These are phyloP conservation scores for Eucalyptus cloeziana DNA, from an alignment of 345 rosid genomes.

Conservation along the genomic window DNA sequence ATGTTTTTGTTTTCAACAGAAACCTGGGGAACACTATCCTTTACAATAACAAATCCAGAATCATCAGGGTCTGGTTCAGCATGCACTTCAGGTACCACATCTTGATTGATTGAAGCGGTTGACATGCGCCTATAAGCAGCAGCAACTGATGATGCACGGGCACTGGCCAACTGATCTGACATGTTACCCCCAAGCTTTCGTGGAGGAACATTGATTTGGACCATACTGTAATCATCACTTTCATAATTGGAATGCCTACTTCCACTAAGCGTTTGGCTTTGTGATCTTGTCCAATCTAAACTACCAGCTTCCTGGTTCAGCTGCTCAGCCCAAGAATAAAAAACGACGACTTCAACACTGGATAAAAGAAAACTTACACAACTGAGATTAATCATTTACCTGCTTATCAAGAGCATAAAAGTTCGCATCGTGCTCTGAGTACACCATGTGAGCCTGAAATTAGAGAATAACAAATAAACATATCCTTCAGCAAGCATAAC, in stretches of 20 bases:
- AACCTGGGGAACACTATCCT: neutral
- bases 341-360: neutral
- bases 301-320: slow-evolving; percentile 71
- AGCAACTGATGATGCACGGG: slow-evolving; percentile 69
- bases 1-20: neutral
- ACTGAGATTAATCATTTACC: slow-evolving; percentile 25
- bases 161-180: slow-evolving; percentile 35
- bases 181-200: slow-evolving; percentile 66
- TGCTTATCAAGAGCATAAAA: slow-evolving; percentile 76
- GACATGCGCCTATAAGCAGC: slow-evolving; percentile 75
- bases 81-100: neutral
- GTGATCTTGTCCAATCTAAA: slow-evolving; percentile 92
- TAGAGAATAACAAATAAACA: neutral
- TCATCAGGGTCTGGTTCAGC: neutral
- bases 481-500: neutral
- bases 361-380: neutral
- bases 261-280: slow-evolving; percentile 51
- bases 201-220: slow-evolving; percentile 8
- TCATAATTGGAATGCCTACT: slow-evolving; percentile 4
- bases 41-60: neutral
- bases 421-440: slow-evolving; percentile 80
- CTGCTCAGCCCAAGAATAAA: slow-evolving; percentile 19
- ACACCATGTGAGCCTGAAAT: slow-evolving; percentile 90
- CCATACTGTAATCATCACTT: slow-evolving; percentile 27
- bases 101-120: neutral